Conservation (phyloP, 306 rosid genomes). For the Rosa lucieae region DNA sequence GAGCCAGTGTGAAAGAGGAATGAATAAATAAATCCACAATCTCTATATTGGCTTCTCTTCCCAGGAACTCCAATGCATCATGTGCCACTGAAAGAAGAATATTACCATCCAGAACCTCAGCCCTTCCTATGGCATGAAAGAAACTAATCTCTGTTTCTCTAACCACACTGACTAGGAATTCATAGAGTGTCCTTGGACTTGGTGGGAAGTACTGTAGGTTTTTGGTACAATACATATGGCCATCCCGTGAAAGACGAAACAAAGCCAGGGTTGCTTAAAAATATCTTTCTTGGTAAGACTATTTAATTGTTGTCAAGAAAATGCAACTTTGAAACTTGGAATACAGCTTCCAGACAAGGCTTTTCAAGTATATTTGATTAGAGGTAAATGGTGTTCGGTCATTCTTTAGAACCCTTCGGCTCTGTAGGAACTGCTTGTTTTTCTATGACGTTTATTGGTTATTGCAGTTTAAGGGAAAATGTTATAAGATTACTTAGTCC, state of each 20-base stretch:
- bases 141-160: background rate
- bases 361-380: background rate
- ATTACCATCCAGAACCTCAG: background rate
- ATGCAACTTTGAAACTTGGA: background rate
- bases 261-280: background rate
- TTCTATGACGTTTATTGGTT: background rate
- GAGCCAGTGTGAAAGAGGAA: background rate
- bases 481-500: background rate
- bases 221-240: background rate
- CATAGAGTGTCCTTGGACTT: background rate
- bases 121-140: background rate
- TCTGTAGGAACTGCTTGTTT: background rate
- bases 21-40: slow-evolving; percentile 29
- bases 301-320: background rate
- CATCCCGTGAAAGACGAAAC: background rate
- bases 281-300: background rate
- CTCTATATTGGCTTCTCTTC: slow-evolving; percentile 14
- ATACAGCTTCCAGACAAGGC: background rate
- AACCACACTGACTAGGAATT: slow-evolving; percentile 1
- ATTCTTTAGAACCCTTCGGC: background rate
- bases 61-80: background rate
- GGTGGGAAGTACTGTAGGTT: background rate
- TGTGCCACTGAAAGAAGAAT: background rate
- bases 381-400: background rate
- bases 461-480: background rate